Percentiles rank a stretch among this genome's conserved stretches.
phyloP scores from a whole-genome alignment of 805 yeast genomes.

The Kodamaea hsintzibuensis region DNA sequence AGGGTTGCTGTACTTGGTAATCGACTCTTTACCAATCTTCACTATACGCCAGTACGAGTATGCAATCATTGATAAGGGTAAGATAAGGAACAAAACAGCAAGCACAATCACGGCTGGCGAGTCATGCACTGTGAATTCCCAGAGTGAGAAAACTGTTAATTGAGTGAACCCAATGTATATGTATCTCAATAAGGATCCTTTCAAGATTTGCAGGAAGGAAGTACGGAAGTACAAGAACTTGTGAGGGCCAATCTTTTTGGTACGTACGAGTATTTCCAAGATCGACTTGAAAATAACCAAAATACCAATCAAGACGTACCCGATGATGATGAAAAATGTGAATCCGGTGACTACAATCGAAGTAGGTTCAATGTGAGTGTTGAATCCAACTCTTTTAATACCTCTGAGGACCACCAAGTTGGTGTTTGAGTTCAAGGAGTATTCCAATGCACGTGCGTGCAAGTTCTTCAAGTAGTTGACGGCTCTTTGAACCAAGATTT shows the following conservation, averaged over 20 bases:
- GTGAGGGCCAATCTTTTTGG: slow-evolving; percentile 51
- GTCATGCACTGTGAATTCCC: slow-evolving; percentile 82
- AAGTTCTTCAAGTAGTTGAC: slow-evolving; percentile 29
- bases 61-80: slow-evolving; percentile 58
- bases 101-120: slow-evolving; percentile 87
- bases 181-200: slow-evolving; percentile 79
- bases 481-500: slow-evolving; percentile 76
- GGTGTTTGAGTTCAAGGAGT: slow-evolving; percentile 49
- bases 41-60: slow-evolving; percentile 69
- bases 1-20: slow-evolving; percentile 66
- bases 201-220: slow-evolving; percentile 61
- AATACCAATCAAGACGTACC: slow-evolving; percentile 65
- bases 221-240: slow-evolving; percentile 51
- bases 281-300: slow-evolving; percentile 56
- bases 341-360: slow-evolving; percentile 84
- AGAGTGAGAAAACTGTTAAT: slow-evolving; percentile 71
- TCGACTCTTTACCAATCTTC: slow-evolving; percentile 62
- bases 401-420: slow-evolving; percentile 75
- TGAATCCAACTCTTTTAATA: slow-evolving; percentile 77
- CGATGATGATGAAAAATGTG: slow-evolving; percentile 78
- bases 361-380: slow-evolving; percentile 77
- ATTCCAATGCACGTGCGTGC: slow-evolving; percentile 35
- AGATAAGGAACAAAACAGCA: slow-evolving; percentile 68
- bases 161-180: slow-evolving; percentile 86
- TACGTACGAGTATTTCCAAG: slow-evolving; percentile 47